Conservation (phyloP, 2,329 filamentous ascomycete species). For the Aurifilum marmelostoma region DNA sequence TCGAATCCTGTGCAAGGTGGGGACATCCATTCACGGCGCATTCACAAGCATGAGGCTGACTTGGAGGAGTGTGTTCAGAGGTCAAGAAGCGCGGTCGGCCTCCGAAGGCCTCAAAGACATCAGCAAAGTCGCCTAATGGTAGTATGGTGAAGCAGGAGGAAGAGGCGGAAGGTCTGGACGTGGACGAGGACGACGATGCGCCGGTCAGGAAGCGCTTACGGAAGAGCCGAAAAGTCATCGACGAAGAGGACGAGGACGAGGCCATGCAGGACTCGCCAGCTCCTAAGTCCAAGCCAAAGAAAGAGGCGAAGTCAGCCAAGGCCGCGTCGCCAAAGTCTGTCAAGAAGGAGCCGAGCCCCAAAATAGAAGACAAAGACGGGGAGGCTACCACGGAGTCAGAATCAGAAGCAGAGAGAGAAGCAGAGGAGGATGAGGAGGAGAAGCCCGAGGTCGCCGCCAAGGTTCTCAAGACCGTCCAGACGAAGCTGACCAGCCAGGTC, state of each 20-base stretch:
- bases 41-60: constrained; percentile 13
- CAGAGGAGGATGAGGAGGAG: constrained; percentile 58
- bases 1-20: constrained; percentile 44
- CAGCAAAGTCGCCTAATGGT: constrained; percentile 35
- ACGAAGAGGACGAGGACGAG: constrained; percentile 57
- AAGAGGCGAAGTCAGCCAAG: constrained; percentile 37
- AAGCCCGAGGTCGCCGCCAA: constrained; percentile 75
- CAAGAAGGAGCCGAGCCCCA: constrained; percentile 35
- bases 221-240: constrained; percentile 49
- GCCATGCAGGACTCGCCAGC: constrained; percentile 41
- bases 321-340: constrained; percentile 12
- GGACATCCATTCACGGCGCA: constrained; percentile 21
- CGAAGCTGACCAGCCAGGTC: constrained; percentile 62
- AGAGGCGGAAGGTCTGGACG: constrained; percentile 53
- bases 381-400: constrained; percentile 45
- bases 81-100: constrained; percentile 51
- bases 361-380: constrained; percentile 48
- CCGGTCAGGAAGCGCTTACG: constrained; percentile 63
- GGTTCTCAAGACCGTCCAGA: constrained; percentile 78
- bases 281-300: constrained; percentile 32
- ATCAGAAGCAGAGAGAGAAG: constrained; percentile 55
- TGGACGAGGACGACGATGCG: constrained; percentile 53
- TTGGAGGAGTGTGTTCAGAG: constrained; percentile 37
- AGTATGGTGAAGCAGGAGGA: constrained; percentile 41
- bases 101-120: constrained; percentile 28